Evolutionary conservation across 805 yeast genomes (phyloP), one percentile per base, ranked within the genome.

Genomic region (Ogataea pilisensis): DNA sequence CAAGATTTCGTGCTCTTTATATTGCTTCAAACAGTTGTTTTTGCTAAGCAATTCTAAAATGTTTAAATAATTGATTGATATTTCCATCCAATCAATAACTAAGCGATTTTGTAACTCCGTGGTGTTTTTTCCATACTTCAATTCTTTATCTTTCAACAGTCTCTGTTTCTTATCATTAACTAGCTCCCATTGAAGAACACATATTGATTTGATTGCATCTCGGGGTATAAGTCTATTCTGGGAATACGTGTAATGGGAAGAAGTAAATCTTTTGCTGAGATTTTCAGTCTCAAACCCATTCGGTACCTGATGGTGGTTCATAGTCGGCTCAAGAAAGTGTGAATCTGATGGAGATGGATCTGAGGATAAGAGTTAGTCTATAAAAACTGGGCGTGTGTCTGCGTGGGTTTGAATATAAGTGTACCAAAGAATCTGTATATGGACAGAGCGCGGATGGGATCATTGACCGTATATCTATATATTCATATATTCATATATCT

Each of bases 71-170:
- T 37, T 48, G 8, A 51, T 35, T 8, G 58, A 53, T 5, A 48
- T 44, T 31, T 52, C 60, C 8, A 55, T 45, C 60, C 60, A 55
- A 8, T 39, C 29, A 19, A 50, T 44, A 20, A 44, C 37, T 14
- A 43, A 16, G 8, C 33, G 38, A 21, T 48, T 32, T 5, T 43
- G 33, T 7, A 44, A 21, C 16, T 39, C 34, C 4, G 28, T 6
- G 19, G 19, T n/a, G 12, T 29, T 22, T 9, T 17, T 34, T 8
- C 42, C 13, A 8, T 35, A 30, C 17, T 27, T 33, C 9, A 34
- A 19, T 8, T 31, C 26, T 19, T 35, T 35, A 8, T 41, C 34
- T 6, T 31, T 28, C 8, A 16, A 14, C 4, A 50, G 27, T 14
- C 42, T 41, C 5, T 30, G 18, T 13, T 39, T 37, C 12, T 45